Percentiles rank a stretch among this genome's conserved stretches.
Evolutionary conservation across 1,139 yeast genomes (phyloP).

Genomic region (Nakaseomyces sp.): DNA sequence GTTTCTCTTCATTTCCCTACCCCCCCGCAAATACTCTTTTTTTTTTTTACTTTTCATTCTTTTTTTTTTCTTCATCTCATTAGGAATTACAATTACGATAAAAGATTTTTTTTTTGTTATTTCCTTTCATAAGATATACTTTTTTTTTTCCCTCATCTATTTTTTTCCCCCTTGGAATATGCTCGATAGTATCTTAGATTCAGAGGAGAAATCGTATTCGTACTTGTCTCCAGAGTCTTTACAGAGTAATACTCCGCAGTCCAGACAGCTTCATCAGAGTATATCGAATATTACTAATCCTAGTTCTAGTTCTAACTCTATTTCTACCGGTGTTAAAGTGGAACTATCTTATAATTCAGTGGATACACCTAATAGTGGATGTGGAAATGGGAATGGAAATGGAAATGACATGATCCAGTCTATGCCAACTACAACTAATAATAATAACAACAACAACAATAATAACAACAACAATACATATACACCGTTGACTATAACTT

Average conservation of each 20-base stretch:
- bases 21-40: too few relatives aligned
- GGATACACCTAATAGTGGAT: neutral
- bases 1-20: too few relatives aligned
- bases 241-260: conserved; percentile 4
- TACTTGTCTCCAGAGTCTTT: conserved; percentile 3
- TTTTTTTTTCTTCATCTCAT: neutral
- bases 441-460: neutral
- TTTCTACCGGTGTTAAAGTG: neutral
- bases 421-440: neutral
- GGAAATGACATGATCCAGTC: neutral
- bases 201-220: neutral
- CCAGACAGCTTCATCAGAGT: conserved; percentile 3
- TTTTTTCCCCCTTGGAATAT: neutral
- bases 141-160: too few relatives aligned
- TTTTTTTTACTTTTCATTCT: too few relatives aligned
- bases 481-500: neutral
- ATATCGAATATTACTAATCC: conserved; percentile 5
- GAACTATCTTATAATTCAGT: conserved; percentile 2
- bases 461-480: neutral
- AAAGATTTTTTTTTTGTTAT: neutral
- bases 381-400: neutral
- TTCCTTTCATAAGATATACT: neutral
- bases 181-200: conserved; percentile 1
- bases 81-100: neutral
- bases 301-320: too few relatives aligned